Percentiles rank a stretch among this genome's conserved stretches.
Evolutionary conservation across 2,329 filamentous ascomycete genomes (phyloP).

Genomic region (Aspergillus costaricaensis): DNA sequence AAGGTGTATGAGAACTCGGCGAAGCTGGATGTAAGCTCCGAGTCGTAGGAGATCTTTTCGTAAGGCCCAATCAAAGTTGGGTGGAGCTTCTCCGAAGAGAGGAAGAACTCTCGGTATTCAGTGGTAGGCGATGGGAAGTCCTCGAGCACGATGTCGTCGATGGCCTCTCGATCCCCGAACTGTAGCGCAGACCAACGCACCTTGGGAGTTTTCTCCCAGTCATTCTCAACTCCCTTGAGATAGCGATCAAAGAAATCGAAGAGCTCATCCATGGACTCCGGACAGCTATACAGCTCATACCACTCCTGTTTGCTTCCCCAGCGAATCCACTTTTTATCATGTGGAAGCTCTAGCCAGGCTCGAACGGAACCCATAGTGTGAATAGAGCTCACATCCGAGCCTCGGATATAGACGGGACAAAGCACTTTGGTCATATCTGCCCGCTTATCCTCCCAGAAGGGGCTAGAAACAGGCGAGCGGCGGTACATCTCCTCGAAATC

Average conservation of each 20-base stretch:
- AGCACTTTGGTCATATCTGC: slow-evolving; percentile 40
- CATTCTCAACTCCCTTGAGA: slow-evolving; percentile 47
- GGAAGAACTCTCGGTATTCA: slow-evolving; percentile 36
- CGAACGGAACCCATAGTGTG: slow-evolving; percentile 42
- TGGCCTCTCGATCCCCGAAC: slow-evolving; percentile 34
- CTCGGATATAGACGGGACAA: slow-evolving; percentile 40
- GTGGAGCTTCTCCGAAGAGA: slow-evolving; percentile 16
- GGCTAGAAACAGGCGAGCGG: slow-evolving; percentile 34
- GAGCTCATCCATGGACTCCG: slow-evolving; percentile 41
- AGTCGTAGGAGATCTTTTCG: not conserved
- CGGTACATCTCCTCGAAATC: slow-evolving; percentile 48
- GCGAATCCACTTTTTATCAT: slow-evolving; percentile 49
- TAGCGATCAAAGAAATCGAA: slow-evolving; percentile 51
- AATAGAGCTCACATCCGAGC: slow-evolving; percentile 35
- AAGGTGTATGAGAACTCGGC: slow-evolving; percentile 46
- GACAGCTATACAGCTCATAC: slow-evolving; percentile 46
- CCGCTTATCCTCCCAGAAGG: slow-evolving; percentile 44
- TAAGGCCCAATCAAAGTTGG: not conserved
- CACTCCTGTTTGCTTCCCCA: slow-evolving; percentile 48
- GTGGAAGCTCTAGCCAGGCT: slow-evolving; percentile 42
- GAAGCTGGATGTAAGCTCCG: not conserved
- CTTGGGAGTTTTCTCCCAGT: slow-evolving; percentile 50
- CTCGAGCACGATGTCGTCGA: slow-evolving; percentile 34
- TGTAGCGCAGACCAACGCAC: slow-evolving; percentile 47
- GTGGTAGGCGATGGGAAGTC: slow-evolving; percentile 42